These are phyloP conservation scores for Sonneratia alba DNA, from an alignment of 345 rosid species.

Conservation along the genomic window DNA sequence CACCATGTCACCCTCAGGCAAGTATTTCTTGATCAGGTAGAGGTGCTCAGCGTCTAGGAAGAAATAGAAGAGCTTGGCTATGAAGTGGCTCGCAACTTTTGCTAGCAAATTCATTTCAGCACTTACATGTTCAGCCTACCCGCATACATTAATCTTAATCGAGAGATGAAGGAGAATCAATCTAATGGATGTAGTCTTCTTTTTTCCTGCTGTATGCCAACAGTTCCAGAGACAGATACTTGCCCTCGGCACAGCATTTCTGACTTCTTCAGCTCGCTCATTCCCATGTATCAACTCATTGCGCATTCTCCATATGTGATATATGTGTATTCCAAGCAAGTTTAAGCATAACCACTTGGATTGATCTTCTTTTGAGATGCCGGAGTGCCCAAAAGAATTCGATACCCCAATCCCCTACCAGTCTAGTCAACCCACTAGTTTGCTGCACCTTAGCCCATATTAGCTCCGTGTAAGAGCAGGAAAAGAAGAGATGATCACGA, in stretches of 20 bases:
- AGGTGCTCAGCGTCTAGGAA: constrained; percentile 77
- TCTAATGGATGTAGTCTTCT: background rate
- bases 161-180: background rate
- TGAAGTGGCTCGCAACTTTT: constrained; percentile 81
- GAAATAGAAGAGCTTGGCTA: constrained; percentile 87
- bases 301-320: too few relatives aligned
- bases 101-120: constrained; percentile 96
- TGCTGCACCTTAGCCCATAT: too few relatives aligned
- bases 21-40: constrained; percentile 84
- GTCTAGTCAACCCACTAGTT: too few relatives aligned
- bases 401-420: too few relatives aligned
- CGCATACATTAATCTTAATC: constrained; percentile 3
- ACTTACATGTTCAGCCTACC: constrained; percentile 82
- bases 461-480: too few relatives aligned
- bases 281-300: constrained; percentile 2
- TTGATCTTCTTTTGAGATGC: too few relatives aligned
- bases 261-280: constrained; percentile 91
- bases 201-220: background rate
- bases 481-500: too few relatives aligned
- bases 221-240: constrained; percentile 20
- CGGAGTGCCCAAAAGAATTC: too few relatives aligned
- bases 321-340: too few relatives aligned
- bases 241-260: constrained; percentile 98
- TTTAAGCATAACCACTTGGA: too few relatives aligned
- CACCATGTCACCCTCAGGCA: constrained; percentile 95